These are phyloP conservation scores for Nicotiana benthamiana DNA, from an alignment of 257 asterid genomes.

Conservation along the genomic window DNA sequence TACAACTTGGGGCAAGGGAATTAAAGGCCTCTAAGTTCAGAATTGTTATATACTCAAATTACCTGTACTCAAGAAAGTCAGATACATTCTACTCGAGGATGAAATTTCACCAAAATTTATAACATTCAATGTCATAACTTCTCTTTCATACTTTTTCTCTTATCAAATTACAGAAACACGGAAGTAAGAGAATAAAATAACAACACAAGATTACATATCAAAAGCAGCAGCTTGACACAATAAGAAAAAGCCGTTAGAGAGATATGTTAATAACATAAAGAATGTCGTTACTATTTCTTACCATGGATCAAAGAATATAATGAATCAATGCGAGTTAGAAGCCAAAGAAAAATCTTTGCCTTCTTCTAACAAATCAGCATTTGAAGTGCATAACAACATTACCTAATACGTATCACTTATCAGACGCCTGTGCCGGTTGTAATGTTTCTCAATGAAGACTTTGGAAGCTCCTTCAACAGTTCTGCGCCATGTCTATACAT, in stretches of 20 bases:
- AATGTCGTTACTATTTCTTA: background rate
- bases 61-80: too few relatives aligned
- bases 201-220: background rate
- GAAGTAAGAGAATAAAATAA: background rate
- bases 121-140: background rate
- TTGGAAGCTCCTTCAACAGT: constrained; percentile 71
- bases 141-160: background rate
- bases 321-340: background rate
- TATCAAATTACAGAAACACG: background rate
- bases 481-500: constrained; percentile 60
- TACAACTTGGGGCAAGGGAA: too few relatives aligned
- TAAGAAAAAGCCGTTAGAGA: background rate
- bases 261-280: background rate
- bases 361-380: background rate
- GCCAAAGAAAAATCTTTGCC: background rate
- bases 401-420: constrained; percentile 40
- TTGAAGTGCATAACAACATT: background rate
- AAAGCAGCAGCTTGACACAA: background rate
- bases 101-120: too few relatives aligned
- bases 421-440: constrained; percentile 64
- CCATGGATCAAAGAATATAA: background rate
- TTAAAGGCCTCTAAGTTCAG: too few relatives aligned
- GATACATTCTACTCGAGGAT: too few relatives aligned
- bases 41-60: too few relatives aligned
- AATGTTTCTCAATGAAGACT: constrained; percentile 73